Conservation (phyloP, 2,329 filamentous ascomycete genomes). For the Clathrospora elynae region DNA sequence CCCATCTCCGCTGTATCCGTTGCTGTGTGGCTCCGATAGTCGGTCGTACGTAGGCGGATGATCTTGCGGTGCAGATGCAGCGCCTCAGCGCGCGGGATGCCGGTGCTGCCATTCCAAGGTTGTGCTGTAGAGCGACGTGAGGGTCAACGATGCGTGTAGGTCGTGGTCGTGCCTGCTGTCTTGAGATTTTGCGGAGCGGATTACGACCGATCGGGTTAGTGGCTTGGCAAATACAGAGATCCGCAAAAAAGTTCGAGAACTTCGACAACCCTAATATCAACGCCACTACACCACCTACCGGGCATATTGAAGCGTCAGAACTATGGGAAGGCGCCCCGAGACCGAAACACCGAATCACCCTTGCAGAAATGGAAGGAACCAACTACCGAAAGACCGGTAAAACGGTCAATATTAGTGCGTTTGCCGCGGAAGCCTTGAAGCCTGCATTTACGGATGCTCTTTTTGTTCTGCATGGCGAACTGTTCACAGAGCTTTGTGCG, state of each 20-base stretch:
- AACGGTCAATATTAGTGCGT: slow-evolving; percentile 35
- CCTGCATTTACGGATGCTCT: slow-evolving; percentile 72
- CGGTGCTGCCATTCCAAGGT: slow-evolving; percentile 50
- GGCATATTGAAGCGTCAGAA: slow-evolving; percentile 39
- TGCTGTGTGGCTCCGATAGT: slow-evolving; percentile 45
- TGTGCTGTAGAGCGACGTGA: slow-evolving; percentile 21
- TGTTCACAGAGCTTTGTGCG: slow-evolving; percentile 82
- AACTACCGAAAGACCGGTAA: slow-evolving; percentile 25
- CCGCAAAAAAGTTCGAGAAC: slow-evolving; percentile 36
- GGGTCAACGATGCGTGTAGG: slow-evolving; percentile 25
- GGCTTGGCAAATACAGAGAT: slow-evolving; percentile 27
- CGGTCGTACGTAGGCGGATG: slow-evolving; percentile 35
- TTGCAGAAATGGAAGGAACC: slow-evolving; percentile 26
- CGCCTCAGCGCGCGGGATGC: slow-evolving; percentile 52
- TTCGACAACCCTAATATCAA: slow-evolving; percentile 16
- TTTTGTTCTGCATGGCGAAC: slow-evolving; percentile 73
- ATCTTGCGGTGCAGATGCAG: slow-evolving; percentile 49
- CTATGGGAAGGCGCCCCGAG: slow-evolving; percentile 45
- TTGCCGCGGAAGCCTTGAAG: slow-evolving; percentile 57
- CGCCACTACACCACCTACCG: slow-evolving; percentile 25
- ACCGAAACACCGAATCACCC: slow-evolving; percentile 13
- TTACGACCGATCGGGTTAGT: slow-evolving; percentile 31
- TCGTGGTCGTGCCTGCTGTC: slow-evolving; percentile 24
- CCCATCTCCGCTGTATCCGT: slow-evolving; percentile 72
- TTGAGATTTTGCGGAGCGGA: slow-evolving; percentile 39